A percentile compares a stretch with the other conserved stretches of the same genome.
Evolutionary conservation across 495 filamentous ascomycete genomes (phyloP).

Genomic region (Penicillium lividum): DNA sequence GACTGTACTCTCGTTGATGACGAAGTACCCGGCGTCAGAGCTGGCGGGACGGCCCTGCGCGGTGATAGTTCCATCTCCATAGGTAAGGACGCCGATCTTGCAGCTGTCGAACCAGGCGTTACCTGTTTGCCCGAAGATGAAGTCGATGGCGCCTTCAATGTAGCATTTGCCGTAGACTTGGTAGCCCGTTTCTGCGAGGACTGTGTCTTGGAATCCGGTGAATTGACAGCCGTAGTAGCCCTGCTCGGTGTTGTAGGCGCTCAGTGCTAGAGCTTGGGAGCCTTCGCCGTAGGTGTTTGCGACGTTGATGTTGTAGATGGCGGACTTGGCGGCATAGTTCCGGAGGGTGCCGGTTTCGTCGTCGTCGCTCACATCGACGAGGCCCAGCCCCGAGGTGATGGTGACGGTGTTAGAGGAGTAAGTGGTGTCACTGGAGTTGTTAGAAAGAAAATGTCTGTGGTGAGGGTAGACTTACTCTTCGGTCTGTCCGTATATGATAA

Average conservation of each 20-base stretch:
- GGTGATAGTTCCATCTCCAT: constrained; percentile 53
- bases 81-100: constrained; percentile 52
- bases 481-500: constrained; percentile 65
- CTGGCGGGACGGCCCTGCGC: constrained; percentile 58
- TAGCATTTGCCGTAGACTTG: constrained; percentile 58
- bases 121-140: constrained; percentile 65
- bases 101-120: constrained; percentile 62
- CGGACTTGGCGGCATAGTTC: constrained; percentile 50
- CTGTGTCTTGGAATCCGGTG: constrained; percentile 62
- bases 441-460: neutral
- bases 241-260: constrained; percentile 49
- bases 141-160: constrained; percentile 64
- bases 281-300: constrained; percentile 56
- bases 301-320: constrained; percentile 65
- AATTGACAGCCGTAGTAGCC: constrained; percentile 62
- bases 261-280: constrained; percentile 60
- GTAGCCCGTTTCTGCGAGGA: constrained; percentile 57
- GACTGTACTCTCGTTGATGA: constrained; percentile 60
- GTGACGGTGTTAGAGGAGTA: constrained; percentile 62
- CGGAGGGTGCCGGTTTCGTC: constrained; percentile 54
- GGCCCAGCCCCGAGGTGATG: constrained; percentile 48
- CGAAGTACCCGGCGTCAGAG: constrained; percentile 56
- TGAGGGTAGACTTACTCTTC: constrained; percentile 36
- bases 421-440: constrained; percentile 34
- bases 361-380: constrained; percentile 39